phyloP scores from a whole-genome alignment of 495 filamentous ascomycete species.

The Penicillium atrosanguineum region DNA sequence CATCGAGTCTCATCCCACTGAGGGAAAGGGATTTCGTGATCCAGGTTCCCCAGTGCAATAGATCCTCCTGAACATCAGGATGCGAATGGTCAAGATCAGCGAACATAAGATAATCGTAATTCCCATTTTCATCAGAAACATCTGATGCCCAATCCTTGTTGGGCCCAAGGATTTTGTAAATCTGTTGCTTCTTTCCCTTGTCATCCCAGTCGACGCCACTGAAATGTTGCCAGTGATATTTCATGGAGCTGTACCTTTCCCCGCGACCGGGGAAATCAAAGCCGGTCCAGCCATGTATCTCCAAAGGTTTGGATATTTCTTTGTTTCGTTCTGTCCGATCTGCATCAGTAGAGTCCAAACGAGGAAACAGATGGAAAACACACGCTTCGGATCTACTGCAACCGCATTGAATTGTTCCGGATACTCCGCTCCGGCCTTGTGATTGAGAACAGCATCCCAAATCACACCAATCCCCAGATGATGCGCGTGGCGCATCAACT shows the following conservation, averaged over 20 bases:
- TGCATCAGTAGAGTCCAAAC: not conserved
- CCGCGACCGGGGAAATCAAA: slow-evolving; percentile 64
- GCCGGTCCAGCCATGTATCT: slow-evolving; percentile 67
- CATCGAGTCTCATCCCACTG: slow-evolving; percentile 71
- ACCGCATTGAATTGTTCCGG: slow-evolving; percentile 58
- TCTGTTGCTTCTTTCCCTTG: slow-evolving; percentile 53
- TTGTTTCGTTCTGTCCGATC: slow-evolving; percentile 50
- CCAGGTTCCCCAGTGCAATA: slow-evolving; percentile 67
- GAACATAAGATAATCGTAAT: slow-evolving; percentile 71
- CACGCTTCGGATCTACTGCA: slow-evolving; percentile 58
- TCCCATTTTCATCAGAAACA: slow-evolving; percentile 66
- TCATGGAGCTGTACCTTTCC: slow-evolving; percentile 56
- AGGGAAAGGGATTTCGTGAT: slow-evolving; percentile 56
- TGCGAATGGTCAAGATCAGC: slow-evolving; percentile 66
- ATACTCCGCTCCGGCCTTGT: slow-evolving; percentile 68
- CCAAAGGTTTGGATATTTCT: slow-evolving; percentile 54
- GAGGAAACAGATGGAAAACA: not conserved
- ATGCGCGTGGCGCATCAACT: slow-evolving; percentile 48
- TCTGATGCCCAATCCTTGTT: slow-evolving; percentile 63
- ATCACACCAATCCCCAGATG: slow-evolving; percentile 57
- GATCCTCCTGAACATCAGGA: slow-evolving; percentile 61
- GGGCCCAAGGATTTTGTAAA: slow-evolving; percentile 67
- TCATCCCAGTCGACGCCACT: slow-evolving; percentile 68
- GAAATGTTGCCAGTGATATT: slow-evolving; percentile 72
- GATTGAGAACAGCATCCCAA: slow-evolving; percentile 76